Conservation (phyloP, 306 rosid species). For the Mimosa bimucronata region DNA sequence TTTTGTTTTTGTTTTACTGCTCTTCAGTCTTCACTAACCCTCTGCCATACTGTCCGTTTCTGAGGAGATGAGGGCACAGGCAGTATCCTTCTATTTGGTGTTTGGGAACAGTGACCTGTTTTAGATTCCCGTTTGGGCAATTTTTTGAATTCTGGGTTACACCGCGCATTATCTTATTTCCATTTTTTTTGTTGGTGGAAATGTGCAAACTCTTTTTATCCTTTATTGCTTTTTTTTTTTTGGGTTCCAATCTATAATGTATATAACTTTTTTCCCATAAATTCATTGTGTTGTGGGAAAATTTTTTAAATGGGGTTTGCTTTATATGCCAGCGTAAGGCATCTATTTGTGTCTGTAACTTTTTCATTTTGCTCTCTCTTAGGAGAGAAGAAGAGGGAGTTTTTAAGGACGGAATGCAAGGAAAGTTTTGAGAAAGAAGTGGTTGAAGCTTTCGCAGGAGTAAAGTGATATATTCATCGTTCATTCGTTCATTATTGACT, state of each 20-base stretch:
- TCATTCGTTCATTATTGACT: background rate
- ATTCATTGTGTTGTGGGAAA: background rate
- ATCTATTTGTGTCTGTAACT: background rate
- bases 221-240: background rate
- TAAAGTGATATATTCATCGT: background rate
- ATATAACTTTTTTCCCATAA: background rate
- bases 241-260: background rate
- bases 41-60: background rate
- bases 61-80: background rate
- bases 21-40: slow-evolving; percentile 18
- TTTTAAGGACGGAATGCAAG: background rate
- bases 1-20: too few relatives aligned
- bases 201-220: background rate
- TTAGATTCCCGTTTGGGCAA: background rate
- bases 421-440: background rate
- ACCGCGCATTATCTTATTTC: background rate
- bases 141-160: background rate
- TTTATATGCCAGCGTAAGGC: slow-evolving; percentile 16
- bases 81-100: slow-evolving; percentile 1
- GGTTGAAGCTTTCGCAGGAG: background rate
- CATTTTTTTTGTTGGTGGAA: too few relatives aligned
- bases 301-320: background rate
- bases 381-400: background rate
- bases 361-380: background rate
- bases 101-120: background rate